These are phyloP conservation scores for Talaromyces thailandensis DNA, from an alignment of 495 filamentous ascomycete species.

Conservation along the genomic window DNA sequence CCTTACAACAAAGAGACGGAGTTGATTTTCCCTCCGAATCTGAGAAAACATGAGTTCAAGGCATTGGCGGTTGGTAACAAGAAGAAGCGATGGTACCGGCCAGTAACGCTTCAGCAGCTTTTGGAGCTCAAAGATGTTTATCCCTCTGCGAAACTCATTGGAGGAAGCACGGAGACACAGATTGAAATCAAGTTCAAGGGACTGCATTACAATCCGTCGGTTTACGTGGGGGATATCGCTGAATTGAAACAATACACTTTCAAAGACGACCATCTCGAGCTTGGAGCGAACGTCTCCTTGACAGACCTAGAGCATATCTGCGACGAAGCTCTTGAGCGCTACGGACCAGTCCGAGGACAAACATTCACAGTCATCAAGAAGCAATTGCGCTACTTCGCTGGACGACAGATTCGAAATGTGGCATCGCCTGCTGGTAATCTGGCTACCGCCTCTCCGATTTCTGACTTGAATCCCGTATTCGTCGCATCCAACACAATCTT, in stretches of 20 bases:
- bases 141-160: constrained; percentile 87
- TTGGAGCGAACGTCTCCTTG: constrained; percentile 79
- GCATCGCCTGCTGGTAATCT: constrained; percentile 94
- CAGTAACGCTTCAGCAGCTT: constrained; percentile 77
- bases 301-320: constrained; percentile 49
- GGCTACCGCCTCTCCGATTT: constrained; percentile 92
- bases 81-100: constrained; percentile 87
- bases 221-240: constrained; percentile 87
- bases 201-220: constrained; percentile 79
- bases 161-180: constrained; percentile 92
- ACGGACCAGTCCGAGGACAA: constrained; percentile 63
- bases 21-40: constrained; percentile 81
- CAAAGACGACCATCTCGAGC: constrained; percentile 17
- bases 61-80: constrained; percentile 90
- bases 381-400: constrained; percentile 75
- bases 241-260: constrained; percentile 77
- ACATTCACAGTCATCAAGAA: constrained; percentile 42
- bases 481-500: constrained; percentile 77
- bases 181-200: constrained; percentile 98
- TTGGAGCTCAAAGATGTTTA: constrained; percentile 82
- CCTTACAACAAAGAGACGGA: constrained; percentile 89
- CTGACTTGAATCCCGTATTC: constrained; percentile 91
- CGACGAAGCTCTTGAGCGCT: constrained; percentile 68
- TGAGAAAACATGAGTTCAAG: constrained; percentile 73
- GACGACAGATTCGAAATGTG: constrained; percentile 91